Percentiles rank a stretch among this genome's conserved stretches.
Conservation (phyloP, 495 filamentous ascomycete species). For the Saxispiralis lemnorum region DNA sequence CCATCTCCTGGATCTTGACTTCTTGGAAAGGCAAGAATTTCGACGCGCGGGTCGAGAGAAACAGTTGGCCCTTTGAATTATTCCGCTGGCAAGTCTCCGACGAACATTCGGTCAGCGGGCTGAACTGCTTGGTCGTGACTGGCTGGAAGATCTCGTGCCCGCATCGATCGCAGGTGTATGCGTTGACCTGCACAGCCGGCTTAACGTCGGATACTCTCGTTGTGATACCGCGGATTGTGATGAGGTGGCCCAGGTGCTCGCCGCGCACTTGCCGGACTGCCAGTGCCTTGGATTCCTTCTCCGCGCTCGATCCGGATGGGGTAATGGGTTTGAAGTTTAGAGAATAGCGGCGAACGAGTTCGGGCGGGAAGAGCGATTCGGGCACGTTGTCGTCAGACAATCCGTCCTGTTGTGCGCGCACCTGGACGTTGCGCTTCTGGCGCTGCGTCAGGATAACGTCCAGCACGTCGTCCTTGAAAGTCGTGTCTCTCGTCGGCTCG, state of each 20-base stretch:
- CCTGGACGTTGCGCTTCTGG: constrained; percentile 62
- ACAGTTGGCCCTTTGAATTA: constrained; percentile 80
- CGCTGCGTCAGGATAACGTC: constrained; percentile 91
- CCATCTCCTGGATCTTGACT: constrained; percentile 95
- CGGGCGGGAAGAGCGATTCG: constrained; percentile 63
- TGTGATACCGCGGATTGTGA: constrained; percentile 85
- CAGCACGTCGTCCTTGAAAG: constrained; percentile 91
- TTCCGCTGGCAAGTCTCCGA: constrained; percentile 79
- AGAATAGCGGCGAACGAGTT: constrained; percentile 83
- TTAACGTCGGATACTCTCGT: constrained; percentile 96
- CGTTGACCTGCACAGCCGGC: constrained; percentile 88
- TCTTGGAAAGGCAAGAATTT: constrained; percentile 98
- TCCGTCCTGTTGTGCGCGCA: constrained; percentile 48
- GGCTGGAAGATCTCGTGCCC: constrained; percentile 97
- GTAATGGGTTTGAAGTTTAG: constrained; percentile 86
- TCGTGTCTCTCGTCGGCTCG: constrained; percentile 54
- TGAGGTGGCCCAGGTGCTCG: constrained; percentile 79
- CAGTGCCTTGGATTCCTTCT: constrained; percentile 54
- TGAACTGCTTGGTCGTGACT: constrained; percentile 74
- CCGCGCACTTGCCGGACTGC: constrained; percentile 84
- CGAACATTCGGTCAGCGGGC: constrained; percentile 66
- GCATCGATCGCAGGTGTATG: constrained; percentile 91
- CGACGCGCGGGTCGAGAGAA: constrained; percentile 80
- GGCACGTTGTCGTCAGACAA: constrained; percentile 32
- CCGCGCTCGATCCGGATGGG: constrained; percentile 45